A percentile compares a stretch with the other conserved stretches of the same genome.
These are phyloP conservation scores for Colletotrichum lindemuthianum DNA, from an alignment of 2,329 filamentous ascomycete species.

Conservation along the genomic window DNA sequence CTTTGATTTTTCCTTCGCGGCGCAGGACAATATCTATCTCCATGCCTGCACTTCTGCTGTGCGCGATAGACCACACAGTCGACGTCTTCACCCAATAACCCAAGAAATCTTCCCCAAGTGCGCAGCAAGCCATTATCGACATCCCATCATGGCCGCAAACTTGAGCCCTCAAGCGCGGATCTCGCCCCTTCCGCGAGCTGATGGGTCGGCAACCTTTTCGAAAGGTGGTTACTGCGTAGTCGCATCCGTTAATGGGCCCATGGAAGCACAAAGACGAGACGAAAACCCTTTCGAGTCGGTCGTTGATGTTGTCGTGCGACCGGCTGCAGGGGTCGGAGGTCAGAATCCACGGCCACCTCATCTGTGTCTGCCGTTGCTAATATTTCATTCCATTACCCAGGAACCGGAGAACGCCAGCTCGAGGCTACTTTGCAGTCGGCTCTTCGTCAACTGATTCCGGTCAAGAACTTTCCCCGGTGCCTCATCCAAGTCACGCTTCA, in stretches of 20 bases:
- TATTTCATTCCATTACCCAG: constrained; percentile 51
- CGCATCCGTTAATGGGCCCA: constrained; percentile 88
- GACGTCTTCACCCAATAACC: too few relatives aligned
- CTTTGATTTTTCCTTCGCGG: background rate
- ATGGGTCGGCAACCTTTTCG: constrained; percentile 83
- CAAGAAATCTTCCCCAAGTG: too few relatives aligned
- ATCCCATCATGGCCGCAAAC: constrained; percentile 29
- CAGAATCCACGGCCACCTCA: constrained; percentile 41
- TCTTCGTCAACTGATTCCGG: constrained; percentile 77
- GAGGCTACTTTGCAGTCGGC: constrained; percentile 80
- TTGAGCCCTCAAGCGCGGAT: constrained; percentile 62
- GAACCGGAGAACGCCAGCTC: constrained; percentile 81
- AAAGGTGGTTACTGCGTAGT: constrained; percentile 82
- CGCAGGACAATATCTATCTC: background rate
- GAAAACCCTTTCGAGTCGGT: constrained; percentile 92
- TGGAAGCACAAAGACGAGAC: constrained; percentile 89
- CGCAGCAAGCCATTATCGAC: too few relatives aligned
- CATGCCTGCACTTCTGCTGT: too few relatives aligned
- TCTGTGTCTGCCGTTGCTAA: constrained; percentile 26
- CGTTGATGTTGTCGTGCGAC: constrained; percentile 89
- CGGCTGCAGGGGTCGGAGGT: constrained; percentile 86
- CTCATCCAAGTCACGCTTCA: constrained; percentile 87
- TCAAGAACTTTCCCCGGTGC: constrained; percentile 79
- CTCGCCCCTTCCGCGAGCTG: constrained; percentile 73
- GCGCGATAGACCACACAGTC: too few relatives aligned